Base-by-base conservation (phyloP, 1,284 basidiomycete genomes). In the Pholiota adiposa region DNA sequence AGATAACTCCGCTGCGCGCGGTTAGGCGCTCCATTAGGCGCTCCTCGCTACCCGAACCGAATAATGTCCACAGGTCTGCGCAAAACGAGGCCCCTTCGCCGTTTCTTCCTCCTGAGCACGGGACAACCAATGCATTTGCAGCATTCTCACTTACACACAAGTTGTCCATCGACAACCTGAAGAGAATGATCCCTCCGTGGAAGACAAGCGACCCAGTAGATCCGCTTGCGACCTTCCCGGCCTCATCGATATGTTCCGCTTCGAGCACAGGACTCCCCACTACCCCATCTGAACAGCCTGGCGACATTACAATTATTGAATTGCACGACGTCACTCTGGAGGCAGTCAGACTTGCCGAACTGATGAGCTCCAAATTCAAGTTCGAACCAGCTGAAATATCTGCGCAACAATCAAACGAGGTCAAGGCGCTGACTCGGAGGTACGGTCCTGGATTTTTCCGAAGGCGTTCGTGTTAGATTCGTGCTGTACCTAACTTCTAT, bases 11-110 rank as follows among this genome's bases (percentile, higher is more conserved):
- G 5, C 18, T 58, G n/a, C 27, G 50, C 14, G 56, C 51, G 1
- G 56, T 58, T 31, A 27, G 56, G 16, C 56, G 56, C 38, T 52
- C 56, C 11, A 23, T 58, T 36, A 29, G 56, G 51, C 56, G 51
- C 50, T 58, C 56, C 6, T 56, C 36, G n/a, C 34, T 56, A 38
- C 31, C 21, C 14, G 21, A 31, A 16, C 6, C 36, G 4, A 3
- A 38, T 9, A n/a, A 11, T 5, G 29, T 31, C 29, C 29, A 11
- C n/a, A n/a, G n/a, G n/a, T n/a, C n/a, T n/a, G n/a, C n/a, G n/a
- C n/a, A n/a, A n/a, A 31, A 31, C 29, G 4, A 5, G 5, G 11
- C 4, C 29, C 11, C 11, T 31, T 31, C 16, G 19, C 19, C 23
- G 3, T 27, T 29, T 14, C 9, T 31, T 6, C 36, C 38, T 7